These are phyloP conservation scores for Alternaria ethzedia DNA, from an alignment of 2,329 filamentous ascomycete species.

Conservation along the genomic window DNA sequence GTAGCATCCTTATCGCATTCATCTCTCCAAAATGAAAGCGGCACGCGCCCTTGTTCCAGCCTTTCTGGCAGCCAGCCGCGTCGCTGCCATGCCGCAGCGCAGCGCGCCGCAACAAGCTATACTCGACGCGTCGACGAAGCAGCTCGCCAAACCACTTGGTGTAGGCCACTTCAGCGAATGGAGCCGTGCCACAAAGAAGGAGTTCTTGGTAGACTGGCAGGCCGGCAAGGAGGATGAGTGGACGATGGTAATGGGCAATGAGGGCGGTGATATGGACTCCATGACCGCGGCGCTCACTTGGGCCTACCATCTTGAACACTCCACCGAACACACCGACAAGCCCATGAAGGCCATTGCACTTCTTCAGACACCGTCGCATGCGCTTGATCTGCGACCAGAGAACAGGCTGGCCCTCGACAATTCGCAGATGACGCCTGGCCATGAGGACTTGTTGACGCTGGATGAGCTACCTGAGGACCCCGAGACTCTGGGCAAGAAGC, in stretches of 20 bases:
- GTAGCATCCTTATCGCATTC: neutral
- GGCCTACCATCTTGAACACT: constrained; percentile 57
- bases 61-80: constrained; percentile 18
- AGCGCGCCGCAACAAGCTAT: constrained; percentile 24
- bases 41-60: constrained; percentile 17
- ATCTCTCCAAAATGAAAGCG: constrained; percentile 24
- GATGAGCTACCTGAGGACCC: constrained; percentile 57
- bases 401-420: constrained; percentile 55
- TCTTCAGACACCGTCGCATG: constrained; percentile 55
- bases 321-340: constrained; percentile 51
- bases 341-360: constrained; percentile 56
- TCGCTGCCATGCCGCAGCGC: constrained; percentile 23
- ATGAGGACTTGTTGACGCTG: constrained; percentile 56
- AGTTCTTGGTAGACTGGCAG: constrained; percentile 58
- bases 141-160: constrained; percentile 32
- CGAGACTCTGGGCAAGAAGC: constrained; percentile 51
- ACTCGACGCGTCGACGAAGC: constrained; percentile 17
- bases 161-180: constrained; percentile 59
- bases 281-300: constrained; percentile 56
- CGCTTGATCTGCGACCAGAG: constrained; percentile 56
- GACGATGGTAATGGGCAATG: constrained; percentile 56
- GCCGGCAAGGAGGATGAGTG: constrained; percentile 51
- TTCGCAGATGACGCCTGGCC: constrained; percentile 55
- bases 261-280: constrained; percentile 54
- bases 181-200: constrained; percentile 55